A percentile compares a stretch with the other conserved stretches of the same genome.
phyloP scores from a whole-genome alignment of 371 early-diverging fungal species.

The Enterospora canceri region DNA sequence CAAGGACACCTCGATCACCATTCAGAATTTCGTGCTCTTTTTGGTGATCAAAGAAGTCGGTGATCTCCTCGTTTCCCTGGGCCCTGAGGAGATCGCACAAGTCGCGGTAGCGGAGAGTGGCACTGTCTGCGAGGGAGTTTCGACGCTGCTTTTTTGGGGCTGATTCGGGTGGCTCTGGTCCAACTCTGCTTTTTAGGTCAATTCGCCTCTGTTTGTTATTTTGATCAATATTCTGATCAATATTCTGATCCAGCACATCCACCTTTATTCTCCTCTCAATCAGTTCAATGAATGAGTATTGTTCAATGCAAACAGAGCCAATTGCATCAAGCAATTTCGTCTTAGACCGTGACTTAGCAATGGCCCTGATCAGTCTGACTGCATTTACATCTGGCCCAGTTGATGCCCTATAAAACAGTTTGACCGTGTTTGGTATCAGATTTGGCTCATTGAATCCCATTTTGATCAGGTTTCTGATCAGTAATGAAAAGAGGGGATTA shows the following conservation, averaged over 20 bases:
- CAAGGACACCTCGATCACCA: conserved; percentile 32
- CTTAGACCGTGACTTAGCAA: conserved; percentile 11
- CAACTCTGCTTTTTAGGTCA: background rate
- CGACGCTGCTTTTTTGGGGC: background rate
- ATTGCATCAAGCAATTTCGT: conserved; percentile 41
- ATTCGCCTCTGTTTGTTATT: background rate
- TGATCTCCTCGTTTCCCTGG: conserved; percentile 52
- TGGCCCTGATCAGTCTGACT: conserved; percentile 12
- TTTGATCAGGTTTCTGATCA: conserved; percentile 31
- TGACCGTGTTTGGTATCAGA: conserved; percentile 20
- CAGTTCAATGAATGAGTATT: conserved; percentile 37
- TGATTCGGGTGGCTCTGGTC: background rate
- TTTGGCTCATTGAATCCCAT: conserved; percentile 39
- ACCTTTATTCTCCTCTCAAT: conserved; percentile 43
- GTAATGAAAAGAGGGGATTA: conserved; percentile 7
- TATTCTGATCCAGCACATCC: conserved; percentile 15
- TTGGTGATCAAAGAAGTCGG: conserved; percentile 51
- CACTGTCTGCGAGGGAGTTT: background rate
- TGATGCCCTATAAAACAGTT: conserved; percentile 24
- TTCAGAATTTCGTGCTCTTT: conserved; percentile 55
- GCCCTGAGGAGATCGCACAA: conserved; percentile 8
- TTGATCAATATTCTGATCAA: background rate
- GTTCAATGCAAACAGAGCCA: conserved; percentile 49
- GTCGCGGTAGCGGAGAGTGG: conserved; percentile 12
- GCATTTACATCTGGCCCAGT: conserved; percentile 25